phyloP scores from a whole-genome alignment of 345 rosid genomes.

The Aethionema arabicum region DNA sequence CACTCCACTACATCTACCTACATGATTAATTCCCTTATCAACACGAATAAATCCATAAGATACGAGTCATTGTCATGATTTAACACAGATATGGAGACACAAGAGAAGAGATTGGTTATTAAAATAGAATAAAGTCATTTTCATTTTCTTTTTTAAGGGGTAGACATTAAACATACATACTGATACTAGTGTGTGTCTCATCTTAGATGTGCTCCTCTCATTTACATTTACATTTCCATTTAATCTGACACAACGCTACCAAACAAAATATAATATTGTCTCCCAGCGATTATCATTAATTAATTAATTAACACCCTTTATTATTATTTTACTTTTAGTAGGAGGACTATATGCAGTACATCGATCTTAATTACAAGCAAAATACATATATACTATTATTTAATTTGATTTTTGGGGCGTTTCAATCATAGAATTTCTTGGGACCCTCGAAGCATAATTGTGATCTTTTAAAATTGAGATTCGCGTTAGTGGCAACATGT shows the following conservation, averaged over 20 bases:
- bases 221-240: conserved; percentile 29
- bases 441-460: conserved; percentile 32
- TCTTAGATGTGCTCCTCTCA: conserved; percentile 17
- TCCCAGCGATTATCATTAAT: not conserved
- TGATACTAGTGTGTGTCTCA: conserved; percentile 25
- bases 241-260: conserved; percentile 36
- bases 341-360: too few relatives aligned
- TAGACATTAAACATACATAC: too few relatives aligned
- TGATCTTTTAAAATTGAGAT: conserved; percentile 14
- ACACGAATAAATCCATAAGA: too few relatives aligned
- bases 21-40: too few relatives aligned
- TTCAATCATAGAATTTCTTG: conserved; percentile 33
- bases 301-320: conserved; percentile 19
- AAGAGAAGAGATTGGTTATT: too few relatives aligned
- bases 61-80: too few relatives aligned
- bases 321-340: too few relatives aligned
- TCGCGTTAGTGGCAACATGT: conserved; percentile 29
- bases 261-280: conserved; percentile 32
- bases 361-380: too few relatives aligned
- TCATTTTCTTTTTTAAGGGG: conserved; percentile 27
- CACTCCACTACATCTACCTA: too few relatives aligned
- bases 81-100: too few relatives aligned
- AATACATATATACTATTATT: too few relatives aligned
- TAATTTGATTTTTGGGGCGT: too few relatives aligned
- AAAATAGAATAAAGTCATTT: conserved; percentile 31